Conservation (phyloP, 2,329 filamentous ascomycete genomes). For the Ceratocystis eucalypticola region DNA sequence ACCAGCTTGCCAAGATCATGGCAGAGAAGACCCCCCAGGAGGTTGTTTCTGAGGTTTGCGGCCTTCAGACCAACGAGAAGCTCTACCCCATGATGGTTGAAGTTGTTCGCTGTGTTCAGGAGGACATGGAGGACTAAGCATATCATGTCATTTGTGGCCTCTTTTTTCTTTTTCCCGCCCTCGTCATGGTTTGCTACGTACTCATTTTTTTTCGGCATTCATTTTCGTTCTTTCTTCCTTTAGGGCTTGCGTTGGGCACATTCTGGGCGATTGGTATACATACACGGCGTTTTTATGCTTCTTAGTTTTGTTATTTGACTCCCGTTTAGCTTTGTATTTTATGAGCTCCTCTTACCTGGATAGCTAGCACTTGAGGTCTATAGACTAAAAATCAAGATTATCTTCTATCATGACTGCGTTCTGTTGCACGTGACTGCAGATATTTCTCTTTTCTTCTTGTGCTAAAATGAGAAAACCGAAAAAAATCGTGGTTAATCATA, state of each 20-base stretch:
- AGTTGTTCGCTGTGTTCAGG: constrained; percentile 73
- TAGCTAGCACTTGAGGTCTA: not conserved
- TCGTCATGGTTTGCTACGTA: constrained; percentile 13
- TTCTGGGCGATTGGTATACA: constrained; percentile 12
- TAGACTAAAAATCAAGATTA: not conserved
- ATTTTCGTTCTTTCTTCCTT: constrained; percentile 2
- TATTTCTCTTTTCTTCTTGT: not conserved
- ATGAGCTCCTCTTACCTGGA: not conserved
- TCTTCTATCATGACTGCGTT: not conserved
- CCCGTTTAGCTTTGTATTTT: constrained; percentile 9
- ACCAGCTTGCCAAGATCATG: constrained; percentile 75
- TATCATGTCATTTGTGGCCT: not conserved
- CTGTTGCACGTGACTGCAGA: not conserved
- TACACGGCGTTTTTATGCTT: constrained; percentile 14
- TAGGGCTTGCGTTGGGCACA: constrained; percentile 14
- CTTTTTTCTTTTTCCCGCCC: not conserved
- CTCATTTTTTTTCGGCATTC: constrained; percentile 7
- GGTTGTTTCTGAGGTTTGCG: constrained; percentile 68
- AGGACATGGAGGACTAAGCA: constrained; percentile 29
- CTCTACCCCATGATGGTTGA: constrained; percentile 63
- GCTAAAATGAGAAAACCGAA: not conserved
- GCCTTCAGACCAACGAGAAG: constrained; percentile 61
- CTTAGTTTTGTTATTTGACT: not conserved
- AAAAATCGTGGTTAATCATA: not conserved
- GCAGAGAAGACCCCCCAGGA: constrained; percentile 57